Conservation (phyloP, 768 basidiomycete genomes). For the Agaricus subrufescens region DNA sequence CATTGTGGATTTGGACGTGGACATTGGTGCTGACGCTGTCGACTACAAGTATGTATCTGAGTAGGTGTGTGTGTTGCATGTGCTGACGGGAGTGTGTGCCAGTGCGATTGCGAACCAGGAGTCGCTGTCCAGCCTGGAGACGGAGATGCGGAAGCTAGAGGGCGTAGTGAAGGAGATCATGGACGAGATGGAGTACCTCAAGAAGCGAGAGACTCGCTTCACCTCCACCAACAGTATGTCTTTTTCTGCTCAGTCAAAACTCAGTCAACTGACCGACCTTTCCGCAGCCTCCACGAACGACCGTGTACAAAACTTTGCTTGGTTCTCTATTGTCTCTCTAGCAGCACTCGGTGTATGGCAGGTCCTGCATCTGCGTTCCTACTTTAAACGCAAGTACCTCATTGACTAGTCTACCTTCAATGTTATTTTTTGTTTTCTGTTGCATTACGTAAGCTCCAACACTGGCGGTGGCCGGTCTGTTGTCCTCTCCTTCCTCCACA, state of each 20-base stretch:
- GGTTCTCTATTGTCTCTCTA: constrained; percentile 80
- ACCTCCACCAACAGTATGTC: constrained; percentile 83
- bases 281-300: constrained; percentile 80
- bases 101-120: constrained; percentile 99
- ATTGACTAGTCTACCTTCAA: constrained; percentile 53
- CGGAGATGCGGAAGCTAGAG: constrained; percentile 97
- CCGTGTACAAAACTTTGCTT: constrained; percentile 90
- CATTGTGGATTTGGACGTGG: constrained; percentile 89
- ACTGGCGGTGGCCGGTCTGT: neutral
- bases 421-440: neutral
- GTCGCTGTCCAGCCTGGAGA: constrained; percentile 90
- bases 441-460: constrained; percentile 2
- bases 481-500: neutral
- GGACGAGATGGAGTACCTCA: constrained; percentile 90
- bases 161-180: constrained; percentile 91
- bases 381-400: constrained; percentile 95
- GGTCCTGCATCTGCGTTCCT: constrained; percentile 88
- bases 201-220: constrained; percentile 85
- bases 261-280: neutral
- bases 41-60: constrained; percentile 85
- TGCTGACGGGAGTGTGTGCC: constrained; percentile 4
- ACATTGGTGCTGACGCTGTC: constrained; percentile 97
- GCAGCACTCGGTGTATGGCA: constrained; percentile 88
- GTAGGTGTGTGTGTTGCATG: neutral
- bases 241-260: neutral